Evolutionary conservation across 176 grass and related monocot genomes (phyloP).

Genomic region (barley (Hordeum vulgare)): DNA sequence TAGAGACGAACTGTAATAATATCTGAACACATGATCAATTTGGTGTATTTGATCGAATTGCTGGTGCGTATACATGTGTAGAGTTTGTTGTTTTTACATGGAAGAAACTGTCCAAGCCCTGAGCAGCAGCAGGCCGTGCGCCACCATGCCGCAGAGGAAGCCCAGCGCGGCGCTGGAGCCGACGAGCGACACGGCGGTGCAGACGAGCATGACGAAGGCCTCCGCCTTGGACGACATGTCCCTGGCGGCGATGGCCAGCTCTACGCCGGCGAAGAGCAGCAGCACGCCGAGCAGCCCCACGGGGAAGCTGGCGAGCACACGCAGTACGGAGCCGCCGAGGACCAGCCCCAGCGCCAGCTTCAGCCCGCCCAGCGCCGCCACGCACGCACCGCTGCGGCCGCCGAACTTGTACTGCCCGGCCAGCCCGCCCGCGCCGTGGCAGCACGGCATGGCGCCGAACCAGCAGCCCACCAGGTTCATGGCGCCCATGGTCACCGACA

Average conservation of each 20-base stretch:
- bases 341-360: slow-evolving; percentile 59
- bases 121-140: slow-evolving; percentile 48
- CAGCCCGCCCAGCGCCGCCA: slow-evolving; percentile 60
- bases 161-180: slow-evolving; percentile 83
- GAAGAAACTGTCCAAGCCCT: slow-evolving; percentile 29
- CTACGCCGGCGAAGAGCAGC: slow-evolving; percentile 74
- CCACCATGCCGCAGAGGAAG: slow-evolving; percentile 58
- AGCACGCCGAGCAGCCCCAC: slow-evolving; percentile 70
- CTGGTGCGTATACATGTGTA: neutral
- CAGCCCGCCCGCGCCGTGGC: slow-evolving; percentile 80
- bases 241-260: slow-evolving; percentile 66
- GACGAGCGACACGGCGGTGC: slow-evolving; percentile 66
- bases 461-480: slow-evolving; percentile 94
- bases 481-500: slow-evolving; percentile 71
- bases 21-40: slow-evolving; percentile 11
- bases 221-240: slow-evolving; percentile 71
- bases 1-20: slow-evolving; percentile 35
- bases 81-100: neutral
- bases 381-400: slow-evolving; percentile 56
- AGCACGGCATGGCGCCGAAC: slow-evolving; percentile 96
- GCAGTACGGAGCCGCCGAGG: slow-evolving; percentile 61
- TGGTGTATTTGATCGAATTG: neutral
- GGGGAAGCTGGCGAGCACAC: slow-evolving; percentile 57
- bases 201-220: slow-evolving; percentile 75
- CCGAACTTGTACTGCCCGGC: slow-evolving; percentile 88